Evolutionary conservation across 345 rosid genomes (phyloP).

Genomic region (Arabis hirsuta): DNA sequence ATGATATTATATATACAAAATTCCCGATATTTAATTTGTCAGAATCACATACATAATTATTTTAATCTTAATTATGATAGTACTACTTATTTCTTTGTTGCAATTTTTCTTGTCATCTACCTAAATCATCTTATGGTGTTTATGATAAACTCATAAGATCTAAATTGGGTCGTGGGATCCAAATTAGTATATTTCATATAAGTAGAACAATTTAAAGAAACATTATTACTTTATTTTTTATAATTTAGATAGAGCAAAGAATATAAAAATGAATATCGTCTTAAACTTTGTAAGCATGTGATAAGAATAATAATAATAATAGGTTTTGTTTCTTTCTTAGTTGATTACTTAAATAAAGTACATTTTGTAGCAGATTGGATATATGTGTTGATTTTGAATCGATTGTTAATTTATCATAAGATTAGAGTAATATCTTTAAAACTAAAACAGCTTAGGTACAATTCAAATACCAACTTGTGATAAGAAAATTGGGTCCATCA

Average conservation of each 20-base stretch:
- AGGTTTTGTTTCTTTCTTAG: slow-evolving; percentile 4
- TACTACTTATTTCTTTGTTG: too few relatives aligned
- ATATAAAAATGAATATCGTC: neutral
- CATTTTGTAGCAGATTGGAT: slow-evolving; percentile 11
- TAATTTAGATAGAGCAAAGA: neutral
- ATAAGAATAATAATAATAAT: neutral
- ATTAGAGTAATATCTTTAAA: neutral
- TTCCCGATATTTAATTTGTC: too few relatives aligned
- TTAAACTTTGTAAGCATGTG: slow-evolving; percentile 15
- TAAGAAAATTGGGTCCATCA: slow-evolving; percentile 33
- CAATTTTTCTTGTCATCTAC: too few relatives aligned
- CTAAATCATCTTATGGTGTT: too few relatives aligned
- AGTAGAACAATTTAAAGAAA: too few relatives aligned
- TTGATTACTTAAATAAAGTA: slow-evolving; percentile 16
- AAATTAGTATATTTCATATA: neutral
- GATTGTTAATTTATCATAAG: slow-evolving; percentile 10
- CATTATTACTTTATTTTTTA: neutral
- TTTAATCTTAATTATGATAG: too few relatives aligned
- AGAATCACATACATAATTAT: too few relatives aligned
- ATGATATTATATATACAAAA: too few relatives aligned
- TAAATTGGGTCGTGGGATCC: neutral
- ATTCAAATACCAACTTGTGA: slow-evolving; percentile 23
- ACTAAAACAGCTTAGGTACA: neutral
- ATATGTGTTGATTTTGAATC: neutral
- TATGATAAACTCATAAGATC: neutral